Evolutionary conservation across 2,329 filamentous ascomycete species (phyloP), one percentile per base, ranked within the genome.

Genomic region (Fusarium mundagurra): DNA sequence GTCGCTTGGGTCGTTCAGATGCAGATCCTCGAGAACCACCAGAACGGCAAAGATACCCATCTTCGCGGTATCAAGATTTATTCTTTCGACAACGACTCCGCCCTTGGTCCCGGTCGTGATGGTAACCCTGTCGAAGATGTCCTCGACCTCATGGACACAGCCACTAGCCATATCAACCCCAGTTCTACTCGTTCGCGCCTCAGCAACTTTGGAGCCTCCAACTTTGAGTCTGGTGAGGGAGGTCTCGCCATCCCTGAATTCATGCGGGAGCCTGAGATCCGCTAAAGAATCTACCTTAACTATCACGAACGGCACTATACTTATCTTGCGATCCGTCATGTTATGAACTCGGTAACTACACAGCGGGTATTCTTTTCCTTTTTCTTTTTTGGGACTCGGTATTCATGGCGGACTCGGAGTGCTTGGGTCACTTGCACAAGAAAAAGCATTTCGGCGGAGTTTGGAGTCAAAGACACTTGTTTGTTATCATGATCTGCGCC

Each of bases 41-140:
- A 99, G 84, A 99, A 99, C 82, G 96, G 96, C 73, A 99, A 99
- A 82, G 96, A 99, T 81, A 99, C 96, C n/a, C 96, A 99, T 86
- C 89, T 99, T 31, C 89, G 96, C 22, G 96, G 95, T 5, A 89
- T 99, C 82, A 97, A 98, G 84, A 92, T 98, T 16, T 99, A 90
- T 75, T 89, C 89, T 3, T 84, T 89, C 24, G 87, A 89, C 70
- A 84, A 85, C 34, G 88, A 89, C 68, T 80, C 81, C 12, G 84
- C 85, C 18, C 83, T 83, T 22, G 83, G 81, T 8, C 81, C 83
- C 20, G 84, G 82, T 8, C 80, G 81, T 6, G 81, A 83, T 57
- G 84, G 82, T 31, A 80, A 77, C 57, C 76, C 77, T 16, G 65
- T 80, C 22, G 78, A 78, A 16, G 79, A 81, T 10, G 73, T 79